Evolutionary conservation across 2,329 filamentous ascomycete species (phyloP), one percentile per base, ranked within the genome.

Genomic region (Paraconiothyrium sp.): DNA sequence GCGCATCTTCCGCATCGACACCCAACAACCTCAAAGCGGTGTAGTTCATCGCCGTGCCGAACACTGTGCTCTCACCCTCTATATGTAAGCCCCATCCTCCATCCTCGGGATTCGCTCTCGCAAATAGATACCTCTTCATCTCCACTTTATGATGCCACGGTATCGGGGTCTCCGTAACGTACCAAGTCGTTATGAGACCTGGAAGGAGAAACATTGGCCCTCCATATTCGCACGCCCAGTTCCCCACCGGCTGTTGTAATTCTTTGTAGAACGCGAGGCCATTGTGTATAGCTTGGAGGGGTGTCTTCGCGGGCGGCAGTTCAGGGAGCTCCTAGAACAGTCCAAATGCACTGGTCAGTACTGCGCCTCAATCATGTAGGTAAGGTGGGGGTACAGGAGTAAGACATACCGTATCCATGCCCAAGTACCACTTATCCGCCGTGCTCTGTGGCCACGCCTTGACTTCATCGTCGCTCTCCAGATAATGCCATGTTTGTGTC

Each of bases 21-120:
- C 94, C 95, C 8, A 98, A 82, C 1, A 99, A 82, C 37, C 95
- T 89, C 65, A 98, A 81, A 1, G 86, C 84, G 0, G 90, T 90
- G 76, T 99, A 99, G 77, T 97, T 98, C 84, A 98, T 86, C 0
- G 87, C 83, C 0, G 92, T 97, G 11, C 95, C 95, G 68, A 99
- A 96, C 16, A 94, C 93, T 0, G 92, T 93, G 74, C 92, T 97
- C 69, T 97, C 91, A 20, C 90, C 95, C 78, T 99, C 95, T 58
- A 97, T 96, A 71, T 99, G 95, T 41, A 99, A 82, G 0, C 95
- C 95, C 95, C 95, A 99, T 7, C 95, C 95, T n/a, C 95, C 94
- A 78, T 98, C 93, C 52, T 92, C 87, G 0, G 92, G 90, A 68
- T 97, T 84, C 54, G 94, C 92, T 57, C 93, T 89, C 4, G 93